Evolutionary conservation across 371 early-diverging fungal genomes (phyloP).

Genomic region (Conidiobolus incongruus): DNA sequence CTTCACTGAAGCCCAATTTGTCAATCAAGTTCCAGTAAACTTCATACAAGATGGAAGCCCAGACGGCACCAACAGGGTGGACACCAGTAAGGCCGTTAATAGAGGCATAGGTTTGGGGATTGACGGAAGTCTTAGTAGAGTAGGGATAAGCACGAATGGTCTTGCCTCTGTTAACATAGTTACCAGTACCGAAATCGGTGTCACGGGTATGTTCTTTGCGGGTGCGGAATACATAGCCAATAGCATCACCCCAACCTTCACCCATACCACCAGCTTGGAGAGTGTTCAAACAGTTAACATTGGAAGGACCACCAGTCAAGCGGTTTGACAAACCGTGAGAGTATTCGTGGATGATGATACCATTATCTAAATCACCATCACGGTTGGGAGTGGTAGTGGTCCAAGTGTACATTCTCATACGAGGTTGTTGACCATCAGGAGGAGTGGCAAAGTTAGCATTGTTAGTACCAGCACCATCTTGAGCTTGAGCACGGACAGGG

Average conservation of each 20-base stretch:
- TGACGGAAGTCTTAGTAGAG: constrained; percentile 52
- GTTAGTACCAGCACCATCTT: too few relatives aligned
- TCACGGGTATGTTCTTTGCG: constrained; percentile 28
- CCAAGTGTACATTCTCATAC: too few relatives aligned
- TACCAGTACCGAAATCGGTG: too few relatives aligned
- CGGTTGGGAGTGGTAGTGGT: too few relatives aligned
- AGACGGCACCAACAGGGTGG: constrained; percentile 89
- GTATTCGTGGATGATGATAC: too few relatives aligned
- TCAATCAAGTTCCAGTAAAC: too few relatives aligned
- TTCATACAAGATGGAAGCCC: constrained; percentile 89
- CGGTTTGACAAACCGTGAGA: constrained; percentile 31
- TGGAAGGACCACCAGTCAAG: constrained; percentile 36
- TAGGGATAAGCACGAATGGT: constrained; percentile 80
- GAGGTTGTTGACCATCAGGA: too few relatives aligned
- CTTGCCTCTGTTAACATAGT: constrained; percentile 49
- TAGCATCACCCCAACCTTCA: constrained; percentile 49
- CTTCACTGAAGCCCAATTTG: too few relatives aligned
- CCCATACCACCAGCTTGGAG: too few relatives aligned
- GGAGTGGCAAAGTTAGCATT: too few relatives aligned
- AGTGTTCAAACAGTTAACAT: constrained; percentile 11
- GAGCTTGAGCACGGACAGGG: too few relatives aligned
- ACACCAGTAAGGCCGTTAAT: constrained; percentile 80
- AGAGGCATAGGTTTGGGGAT: constrained; percentile 66
- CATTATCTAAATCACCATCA: too few relatives aligned
- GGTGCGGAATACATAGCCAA: constrained; percentile 59